Evolutionary conservation across 352 stramenopile species (phyloP).

Genomic region (Pelagophyceae sp.): DNA sequence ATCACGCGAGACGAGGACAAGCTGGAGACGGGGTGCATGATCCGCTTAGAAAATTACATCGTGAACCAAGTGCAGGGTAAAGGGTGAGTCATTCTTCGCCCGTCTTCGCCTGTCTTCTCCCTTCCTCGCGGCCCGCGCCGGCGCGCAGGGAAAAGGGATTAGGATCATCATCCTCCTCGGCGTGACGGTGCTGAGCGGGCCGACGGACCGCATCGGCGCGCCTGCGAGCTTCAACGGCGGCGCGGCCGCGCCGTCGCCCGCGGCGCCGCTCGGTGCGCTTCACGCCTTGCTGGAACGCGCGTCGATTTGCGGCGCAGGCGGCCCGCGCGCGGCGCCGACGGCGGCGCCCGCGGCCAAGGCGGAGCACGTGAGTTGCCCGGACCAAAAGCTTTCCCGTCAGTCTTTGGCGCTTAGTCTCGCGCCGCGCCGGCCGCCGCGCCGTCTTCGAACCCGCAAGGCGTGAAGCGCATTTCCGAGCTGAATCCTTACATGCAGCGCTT

Average conservation of each 20-base stretch:
- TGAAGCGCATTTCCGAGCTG: slow-evolving; percentile 59
- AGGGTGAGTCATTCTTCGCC: no score
- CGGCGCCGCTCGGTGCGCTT: no score
- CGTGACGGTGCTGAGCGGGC: background rate
- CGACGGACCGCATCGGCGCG: background rate
- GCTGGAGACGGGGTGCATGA: background rate
- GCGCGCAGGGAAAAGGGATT: no score
- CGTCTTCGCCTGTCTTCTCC: no score
- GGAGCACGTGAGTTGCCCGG: background rate
- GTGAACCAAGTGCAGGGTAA: background rate
- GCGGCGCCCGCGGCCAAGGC: no score
- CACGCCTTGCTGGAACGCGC: background rate
- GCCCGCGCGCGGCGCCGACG: background rate
- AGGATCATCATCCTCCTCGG: slow-evolving; percentile 14
- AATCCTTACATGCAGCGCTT: slow-evolving; percentile 88
- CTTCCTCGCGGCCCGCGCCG: no score
- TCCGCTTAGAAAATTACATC: background rate
- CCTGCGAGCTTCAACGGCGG: background rate
- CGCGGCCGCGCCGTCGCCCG: background rate
- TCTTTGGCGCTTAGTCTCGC: background rate
- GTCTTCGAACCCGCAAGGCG: slow-evolving; percentile 13
- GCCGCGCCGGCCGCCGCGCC: background rate
- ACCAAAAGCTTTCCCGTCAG: background rate
- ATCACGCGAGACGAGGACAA: background rate
- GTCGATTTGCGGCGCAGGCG: background rate